A percentile compares a stretch with the other conserved stretches of the same genome.
These are phyloP conservation scores for Calocybe indica DNA, from an alignment of 768 basidiomycete genomes.

Conservation along the genomic window DNA sequence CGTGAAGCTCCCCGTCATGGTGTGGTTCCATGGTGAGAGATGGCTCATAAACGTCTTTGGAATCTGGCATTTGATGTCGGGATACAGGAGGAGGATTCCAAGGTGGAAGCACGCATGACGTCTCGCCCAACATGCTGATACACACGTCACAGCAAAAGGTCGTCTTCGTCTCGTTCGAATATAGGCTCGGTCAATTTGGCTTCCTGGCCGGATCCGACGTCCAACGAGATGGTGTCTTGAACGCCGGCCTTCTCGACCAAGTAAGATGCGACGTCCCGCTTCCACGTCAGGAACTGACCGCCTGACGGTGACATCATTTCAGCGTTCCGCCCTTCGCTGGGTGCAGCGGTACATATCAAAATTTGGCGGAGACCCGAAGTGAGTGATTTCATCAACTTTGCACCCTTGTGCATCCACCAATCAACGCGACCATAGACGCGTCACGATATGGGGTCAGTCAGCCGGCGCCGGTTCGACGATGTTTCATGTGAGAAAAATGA, in stretches of 20 bases:
- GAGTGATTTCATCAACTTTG: not conserved
- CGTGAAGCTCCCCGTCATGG: slow-evolving; percentile 29
- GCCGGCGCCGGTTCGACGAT: slow-evolving; percentile 36
- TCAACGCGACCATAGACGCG: slow-evolving; percentile 16
- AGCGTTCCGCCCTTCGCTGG: slow-evolving; percentile 32
- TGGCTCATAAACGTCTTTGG: not conserved
- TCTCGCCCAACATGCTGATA: slow-evolving; percentile 25
- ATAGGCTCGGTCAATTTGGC: slow-evolving; percentile 35
- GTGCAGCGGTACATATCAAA: slow-evolving; percentile 28
- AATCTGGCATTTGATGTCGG: not conserved
- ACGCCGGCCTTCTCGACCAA: slow-evolving; percentile 36
- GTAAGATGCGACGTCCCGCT: slow-evolving; percentile 9
- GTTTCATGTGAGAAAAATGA: slow-evolving; percentile 28
- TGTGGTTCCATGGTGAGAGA: slow-evolving; percentile 34
- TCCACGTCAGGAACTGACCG: not conserved
- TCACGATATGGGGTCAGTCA: slow-evolving; percentile 38
- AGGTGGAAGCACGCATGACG: slow-evolving; percentile 25
- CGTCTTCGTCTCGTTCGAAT: slow-evolving; percentile 36
- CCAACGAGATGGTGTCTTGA: slow-evolving; percentile 24
- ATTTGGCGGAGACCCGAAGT: slow-evolving; percentile 33
- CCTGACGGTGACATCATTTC: not conserved
- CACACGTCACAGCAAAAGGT: slow-evolving; percentile 23
- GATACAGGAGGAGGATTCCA: slow-evolving; percentile 36
- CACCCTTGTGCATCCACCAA: not conserved
- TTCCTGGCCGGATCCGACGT: slow-evolving; percentile 32